phyloP scores from a whole-genome alignment of 2,329 filamentous ascomycete genomes.

The Paecilomyces formosus region DNA sequence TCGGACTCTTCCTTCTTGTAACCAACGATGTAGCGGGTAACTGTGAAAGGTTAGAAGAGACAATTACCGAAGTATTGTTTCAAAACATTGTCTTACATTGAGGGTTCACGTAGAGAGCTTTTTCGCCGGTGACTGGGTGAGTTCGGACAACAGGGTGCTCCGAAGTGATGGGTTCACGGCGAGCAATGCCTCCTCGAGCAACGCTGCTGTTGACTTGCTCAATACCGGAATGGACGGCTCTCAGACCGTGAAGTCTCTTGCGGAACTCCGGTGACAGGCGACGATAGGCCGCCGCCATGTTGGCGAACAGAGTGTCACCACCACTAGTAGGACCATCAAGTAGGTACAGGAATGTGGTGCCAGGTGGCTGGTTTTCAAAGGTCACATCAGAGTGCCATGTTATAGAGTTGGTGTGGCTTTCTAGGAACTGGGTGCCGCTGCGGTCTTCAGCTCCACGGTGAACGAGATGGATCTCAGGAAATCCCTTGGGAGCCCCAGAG shows the following conservation, averaged over 20 bases:
- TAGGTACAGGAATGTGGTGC: conserved; percentile 82
- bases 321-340: conserved; percentile 74
- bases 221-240: conserved; percentile 71
- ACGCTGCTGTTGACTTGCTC: conserved; percentile 69
- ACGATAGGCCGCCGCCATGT: conserved; percentile 73
- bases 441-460: conserved; percentile 63
- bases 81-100: conserved; percentile 53
- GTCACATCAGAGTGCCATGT: conserved; percentile 88
- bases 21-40: conserved; percentile 73
- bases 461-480: conserved; percentile 70
- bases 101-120: conserved; percentile 74
- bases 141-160: conserved; percentile 74
- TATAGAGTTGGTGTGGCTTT: conserved; percentile 66
- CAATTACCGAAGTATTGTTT: neutral
- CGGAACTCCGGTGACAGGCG: conserved; percentile 72
- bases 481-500: conserved; percentile 64
- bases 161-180: conserved; percentile 66
- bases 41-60: conserved; percentile 29
- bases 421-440: conserved; percentile 55
- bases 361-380: conserved; percentile 81
- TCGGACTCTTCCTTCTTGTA: conserved; percentile 85
- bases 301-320: conserved; percentile 77
- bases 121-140: conserved; percentile 76
- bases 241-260: conserved; percentile 70
- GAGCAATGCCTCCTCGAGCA: conserved; percentile 61